Base-by-base conservation (phyloP, 192 early-diverging fungal species). In the Rhizophlyctis rosea region DNA sequence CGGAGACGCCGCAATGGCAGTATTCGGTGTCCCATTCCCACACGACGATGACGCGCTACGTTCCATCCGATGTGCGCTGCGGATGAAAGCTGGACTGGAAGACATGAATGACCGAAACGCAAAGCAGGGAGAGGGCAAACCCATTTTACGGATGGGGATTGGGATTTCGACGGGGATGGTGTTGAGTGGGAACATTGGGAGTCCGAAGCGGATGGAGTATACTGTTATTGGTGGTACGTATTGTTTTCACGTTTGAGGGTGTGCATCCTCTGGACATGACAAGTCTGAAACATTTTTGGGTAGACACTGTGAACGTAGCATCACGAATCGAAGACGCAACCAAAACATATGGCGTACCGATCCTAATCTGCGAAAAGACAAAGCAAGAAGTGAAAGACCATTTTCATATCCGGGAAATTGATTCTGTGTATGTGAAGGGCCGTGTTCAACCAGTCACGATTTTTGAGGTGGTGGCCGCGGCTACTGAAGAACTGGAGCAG, bases 1-100 rank as follows among this genome's bases (percentile, higher is more conserved):
- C 54, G 80, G 79, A 14, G 80, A 81, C 56, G 80, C 80, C n/a
- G 78, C 79, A 3, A 81, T 81, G 80, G 80, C 80, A 2, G 80
- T 81, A 21, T 81, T 81, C 65, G 80, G 80, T 32, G 80, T 81
- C 16, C 80, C 80, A 4, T 81, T 81, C 64, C 65, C 69, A 30
- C 73, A 47, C 50, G 53, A 70, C 3, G 80, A 81, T 2, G 80
- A 81, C 49, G 61, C 78, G 7, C 79, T 77, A 18, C 80, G 81
- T 50, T 74, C 80, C 3, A 81, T 78, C 68, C 74, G 73, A 50
- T 70, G 78, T 9, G 80, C 80, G 1, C 54, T 81, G 47, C 70
- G 77, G 5, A 81, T 81, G 77, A 71, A 60, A 32, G 80, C 76
- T 33, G 61, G 68, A 31, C 52, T 81, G 2, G 60, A 27, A 1